Evolutionary conservation across 2,329 filamentous ascomycete genomes (phyloP).

Genomic region (Fusarium mexicanum): DNA sequence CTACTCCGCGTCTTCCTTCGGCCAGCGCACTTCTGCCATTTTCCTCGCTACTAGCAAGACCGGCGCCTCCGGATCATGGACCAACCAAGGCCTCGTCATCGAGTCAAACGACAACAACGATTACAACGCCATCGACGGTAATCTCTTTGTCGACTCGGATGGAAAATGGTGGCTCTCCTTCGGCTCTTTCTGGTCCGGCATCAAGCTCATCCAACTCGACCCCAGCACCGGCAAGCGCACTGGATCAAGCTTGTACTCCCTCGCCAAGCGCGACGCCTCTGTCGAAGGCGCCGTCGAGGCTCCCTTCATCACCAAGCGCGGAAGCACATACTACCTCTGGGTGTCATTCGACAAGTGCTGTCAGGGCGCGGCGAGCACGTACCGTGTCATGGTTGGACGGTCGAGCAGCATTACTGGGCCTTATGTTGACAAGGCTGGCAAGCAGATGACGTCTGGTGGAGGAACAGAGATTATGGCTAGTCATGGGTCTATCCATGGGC

Average conservation of each 20-base stretch:
- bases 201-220: conserved; percentile 44
- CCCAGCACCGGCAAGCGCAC: conserved; percentile 41
- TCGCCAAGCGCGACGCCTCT: conserved; percentile 32
- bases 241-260: conserved; percentile 35
- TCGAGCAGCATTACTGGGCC: conserved; percentile 44
- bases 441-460: conserved; percentile 43
- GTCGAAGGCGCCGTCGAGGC: conserved; percentile 43
- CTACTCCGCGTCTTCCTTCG: conserved; percentile 47
- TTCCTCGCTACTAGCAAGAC: conserved; percentile 46
- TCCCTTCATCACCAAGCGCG: conserved; percentile 43
- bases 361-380: conserved; percentile 43
- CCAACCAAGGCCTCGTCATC: conserved; percentile 44
- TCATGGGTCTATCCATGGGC: conserved; percentile 44
- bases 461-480: conserved; percentile 45
- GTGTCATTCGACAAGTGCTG: conserved; percentile 47
- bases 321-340: conserved; percentile 48
- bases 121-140: conserved; percentile 47
- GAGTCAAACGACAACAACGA: conserved; percentile 33
- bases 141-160: conserved; percentile 42
- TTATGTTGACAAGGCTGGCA: conserved; percentile 41
- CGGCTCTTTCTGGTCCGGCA: conserved; percentile 47
- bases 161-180: conserved; percentile 47
- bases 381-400: conserved; percentile 47
- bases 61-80: conserved; percentile 45
- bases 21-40: conserved; percentile 42